Percentiles rank a stretch among this genome's conserved stretches.
Evolutionary conservation across 2,329 filamentous ascomycete genomes (phyloP).

Genomic region (Calonectria hongkongensis): DNA sequence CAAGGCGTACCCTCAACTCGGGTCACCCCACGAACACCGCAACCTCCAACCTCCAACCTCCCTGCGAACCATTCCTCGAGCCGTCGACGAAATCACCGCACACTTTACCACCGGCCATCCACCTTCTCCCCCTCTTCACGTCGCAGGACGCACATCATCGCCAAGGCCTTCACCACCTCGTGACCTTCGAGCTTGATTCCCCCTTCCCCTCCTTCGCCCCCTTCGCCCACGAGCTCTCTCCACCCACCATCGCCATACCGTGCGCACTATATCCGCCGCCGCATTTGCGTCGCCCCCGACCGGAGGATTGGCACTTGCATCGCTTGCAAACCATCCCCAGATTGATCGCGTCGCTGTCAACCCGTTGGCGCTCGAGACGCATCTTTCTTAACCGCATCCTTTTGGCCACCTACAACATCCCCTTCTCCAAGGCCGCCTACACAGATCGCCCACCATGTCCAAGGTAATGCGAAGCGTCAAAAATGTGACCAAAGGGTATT

Average conservation of each 20-base stretch:
- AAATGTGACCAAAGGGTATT: slow-evolving; percentile 99
- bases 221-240: slow-evolving; percentile 40
- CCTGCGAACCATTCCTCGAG: slow-evolving; percentile 42
- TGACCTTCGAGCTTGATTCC: slow-evolving; percentile 49
- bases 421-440: slow-evolving; percentile 31
- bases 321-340: slow-evolving; percentile 34
- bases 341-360: slow-evolving; percentile 46
- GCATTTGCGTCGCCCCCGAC: slow-evolving; percentile 40
- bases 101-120: slow-evolving; percentile 15
- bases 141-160: slow-evolving; percentile 41
- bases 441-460: slow-evolving; percentile 80
- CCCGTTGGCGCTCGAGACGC: slow-evolving; percentile 49
- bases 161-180: slow-evolving; percentile 46
- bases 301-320: slow-evolving; percentile 27
- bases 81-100: slow-evolving; percentile 39
- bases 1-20: slow-evolving; percentile 28
- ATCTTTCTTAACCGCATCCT: slow-evolving; percentile 36
- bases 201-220: slow-evolving; percentile 49
- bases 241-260: slow-evolving; percentile 41
- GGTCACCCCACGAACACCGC: slow-evolving; percentile 49
- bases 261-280: slow-evolving; percentile 47
- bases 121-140: slow-evolving; percentile 40
- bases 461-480: slow-evolving; percentile 98
- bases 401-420: slow-evolving; percentile 26
- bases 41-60: slow-evolving; percentile 40